phyloP scores from a whole-genome alignment of 169 alveolate species.

The Plasmodium relictum region DNA sequence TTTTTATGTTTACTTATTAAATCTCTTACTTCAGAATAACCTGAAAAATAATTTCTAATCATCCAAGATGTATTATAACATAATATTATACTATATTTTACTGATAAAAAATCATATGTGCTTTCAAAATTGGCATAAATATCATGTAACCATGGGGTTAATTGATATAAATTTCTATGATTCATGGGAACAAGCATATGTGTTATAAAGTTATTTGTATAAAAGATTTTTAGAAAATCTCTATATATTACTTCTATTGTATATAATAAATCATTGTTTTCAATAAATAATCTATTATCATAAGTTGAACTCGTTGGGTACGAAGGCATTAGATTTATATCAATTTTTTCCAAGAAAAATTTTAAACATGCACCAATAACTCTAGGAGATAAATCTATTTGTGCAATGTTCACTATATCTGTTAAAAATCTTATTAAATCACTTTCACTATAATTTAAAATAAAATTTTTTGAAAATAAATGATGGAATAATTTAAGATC shows the following conservation, averaged over 20 bases:
- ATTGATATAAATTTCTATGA: neutral
- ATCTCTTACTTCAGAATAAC: conserved; percentile 1
- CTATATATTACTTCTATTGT: conserved; percentile 19
- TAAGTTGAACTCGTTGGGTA: conserved; percentile 12
- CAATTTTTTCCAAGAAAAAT: conserved; percentile 26
- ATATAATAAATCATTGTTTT: conserved; percentile 34
- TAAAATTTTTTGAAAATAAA: conserved; percentile 24
- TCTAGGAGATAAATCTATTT: conserved; percentile 49
- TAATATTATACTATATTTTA: conserved; percentile 36
- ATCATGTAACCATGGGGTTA: conserved; percentile 35
- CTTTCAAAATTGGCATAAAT: conserved; percentile 12
- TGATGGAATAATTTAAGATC: conserved; percentile 29
- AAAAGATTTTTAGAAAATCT: conserved; percentile 27
- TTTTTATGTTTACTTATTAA: conserved; percentile 1
- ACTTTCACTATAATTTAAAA: conserved; percentile 38
- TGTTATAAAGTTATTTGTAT: neutral
- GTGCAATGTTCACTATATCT: conserved; percentile 46
- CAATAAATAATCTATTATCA: conserved; percentile 6
- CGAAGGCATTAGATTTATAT: conserved; percentile 30
- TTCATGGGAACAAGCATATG: neutral
- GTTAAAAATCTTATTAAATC: conserved; percentile 26
- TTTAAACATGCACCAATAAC: conserved; percentile 15
- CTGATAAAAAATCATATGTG: conserved; percentile 42
- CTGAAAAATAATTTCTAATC: conserved; percentile 4
- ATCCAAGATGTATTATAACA: conserved; percentile 11